Evolutionary conservation across 768 basidiomycete genomes (phyloP).

Genomic region (Cubamyces sp.): DNA sequence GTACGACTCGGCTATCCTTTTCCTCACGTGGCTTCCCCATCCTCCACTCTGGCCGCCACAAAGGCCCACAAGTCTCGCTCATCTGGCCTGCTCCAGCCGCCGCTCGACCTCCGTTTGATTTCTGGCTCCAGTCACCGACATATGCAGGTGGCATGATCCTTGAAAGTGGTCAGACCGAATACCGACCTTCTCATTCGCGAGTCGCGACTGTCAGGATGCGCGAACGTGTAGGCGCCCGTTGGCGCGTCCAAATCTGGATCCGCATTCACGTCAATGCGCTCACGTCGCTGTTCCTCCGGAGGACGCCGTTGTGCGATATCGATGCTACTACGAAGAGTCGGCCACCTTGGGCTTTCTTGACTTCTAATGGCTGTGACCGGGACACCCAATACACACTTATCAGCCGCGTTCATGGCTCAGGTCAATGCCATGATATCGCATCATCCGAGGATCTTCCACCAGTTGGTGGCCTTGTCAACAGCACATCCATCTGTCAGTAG

Average conservation of each 20-base stretch:
- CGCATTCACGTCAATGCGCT: no score
- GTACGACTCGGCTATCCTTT: constrained; percentile 24
- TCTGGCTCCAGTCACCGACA: not conserved
- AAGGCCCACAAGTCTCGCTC: constrained; percentile 4
- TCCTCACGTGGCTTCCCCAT: constrained; percentile 16
- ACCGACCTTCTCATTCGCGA: not conserved
- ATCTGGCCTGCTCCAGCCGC: constrained; percentile 23
- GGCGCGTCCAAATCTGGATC: not conserved
- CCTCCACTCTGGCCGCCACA: not conserved
- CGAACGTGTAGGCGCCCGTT: not conserved
- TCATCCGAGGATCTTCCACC: no score
- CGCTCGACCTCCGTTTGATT: constrained; percentile 9
- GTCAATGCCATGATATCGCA: no score
- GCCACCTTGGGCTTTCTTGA: no score
- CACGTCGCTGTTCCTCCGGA: not conserved
- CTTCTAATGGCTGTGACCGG: no score
- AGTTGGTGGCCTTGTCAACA: no score
- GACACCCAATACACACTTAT: no score
- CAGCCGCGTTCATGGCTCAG: no score
- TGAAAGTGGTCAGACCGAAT: constrained; percentile 1
- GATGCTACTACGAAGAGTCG: no score
- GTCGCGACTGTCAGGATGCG: not conserved
- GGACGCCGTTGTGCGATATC: no score
- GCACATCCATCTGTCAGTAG: no score
- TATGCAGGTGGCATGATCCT: constrained; percentile 1